Evolutionary conservation across 305 asterid genomes (phyloP), one percentile per base, ranked within the genome.

Genomic region (Rubia tinctorum): DNA sequence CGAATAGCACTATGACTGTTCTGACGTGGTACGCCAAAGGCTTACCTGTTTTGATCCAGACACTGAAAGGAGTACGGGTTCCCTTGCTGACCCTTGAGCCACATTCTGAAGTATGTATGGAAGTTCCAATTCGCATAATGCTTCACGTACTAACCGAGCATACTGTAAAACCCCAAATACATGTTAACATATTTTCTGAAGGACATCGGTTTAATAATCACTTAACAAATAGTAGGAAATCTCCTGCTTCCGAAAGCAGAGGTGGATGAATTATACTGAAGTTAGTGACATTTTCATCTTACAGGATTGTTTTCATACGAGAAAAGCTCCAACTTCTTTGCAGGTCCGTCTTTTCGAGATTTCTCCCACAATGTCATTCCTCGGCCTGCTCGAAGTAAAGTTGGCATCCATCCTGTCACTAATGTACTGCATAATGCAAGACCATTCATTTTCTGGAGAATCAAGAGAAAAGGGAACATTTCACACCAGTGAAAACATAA

Each of bases 71-170:
- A 89, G 88, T 74, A 84, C 43, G 78, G 81, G 73, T 75, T 75
- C 80, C 63, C 88, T 84, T 49, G 27, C 47, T 66, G 97, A 91
- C 56, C 97, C 97, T 77, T 81, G 75, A 47, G 94, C 97, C 55
- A 86, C 92, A 74, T 85, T 91, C 60, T 68, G 89, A 71, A 88
- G 91, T 56, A 85, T 72, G 78, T 89, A 89, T n/a, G 96, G 93
- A 58, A 88, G 92, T 82, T 91, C 97, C 82, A 88, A 68, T 73
- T 91, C 97, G 67, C 96, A 88, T 70, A 91, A 90, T 9, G 90
- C 91, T 80, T 91, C 97, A 69, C 96, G 91, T 37, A 91, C 95
- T 78, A 91, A 85, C 72, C 96, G 86, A 62, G 97, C 93, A 80
- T 83, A 65, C 96, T 90, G 86, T 75, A 76, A 47, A 45, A 30